Evolutionary conservation across 2,329 filamentous ascomycete species (phyloP).

Genomic region (Penicillium sp.): DNA sequence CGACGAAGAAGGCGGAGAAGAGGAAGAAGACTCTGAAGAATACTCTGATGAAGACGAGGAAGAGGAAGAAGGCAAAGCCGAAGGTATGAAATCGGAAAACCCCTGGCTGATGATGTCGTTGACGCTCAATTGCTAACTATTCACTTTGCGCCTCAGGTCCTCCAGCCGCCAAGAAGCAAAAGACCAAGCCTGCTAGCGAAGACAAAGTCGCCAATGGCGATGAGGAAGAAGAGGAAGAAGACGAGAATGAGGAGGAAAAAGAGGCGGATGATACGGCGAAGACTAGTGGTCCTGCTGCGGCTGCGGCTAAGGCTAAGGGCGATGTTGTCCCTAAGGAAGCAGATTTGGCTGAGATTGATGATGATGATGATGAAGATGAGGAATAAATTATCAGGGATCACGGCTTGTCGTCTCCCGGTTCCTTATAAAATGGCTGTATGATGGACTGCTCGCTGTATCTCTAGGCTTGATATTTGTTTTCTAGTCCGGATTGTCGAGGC

Average conservation of each 20-base stretch:
- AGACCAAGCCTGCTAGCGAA: conserved; percentile 25
- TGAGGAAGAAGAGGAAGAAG: conserved; percentile 22
- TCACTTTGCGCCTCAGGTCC: conserved; percentile 15
- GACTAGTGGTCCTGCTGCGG: conserved; percentile 33
- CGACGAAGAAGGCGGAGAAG: conserved; percentile 30
- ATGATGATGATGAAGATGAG: conserved; percentile 28
- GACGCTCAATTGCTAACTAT: not conserved
- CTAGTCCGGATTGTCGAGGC: not conserved
- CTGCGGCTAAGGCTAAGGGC: conserved; percentile 36
- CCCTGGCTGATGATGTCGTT: not conserved
- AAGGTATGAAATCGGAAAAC: conserved; percentile 17
- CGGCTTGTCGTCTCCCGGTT: not conserved
- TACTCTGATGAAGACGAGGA: conserved; percentile 28
- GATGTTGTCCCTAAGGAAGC: conserved; percentile 29
- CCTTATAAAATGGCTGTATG: not conserved
- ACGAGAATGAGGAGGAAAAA: conserved; percentile 24
- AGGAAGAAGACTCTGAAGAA: conserved; percentile 31
- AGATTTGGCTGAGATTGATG: conserved; percentile 33
- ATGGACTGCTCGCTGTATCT: not conserved
- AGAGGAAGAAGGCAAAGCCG: conserved; percentile 21
- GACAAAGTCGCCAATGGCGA: conserved; percentile 25
- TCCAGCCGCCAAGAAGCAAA: conserved; percentile 33
- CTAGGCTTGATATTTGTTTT: not conserved
- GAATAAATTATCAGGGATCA: not conserved
- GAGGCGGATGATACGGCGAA: conserved; percentile 31